Evolutionary conservation across 768 basidiomycete species (phyloP), one percentile per base, ranked within the genome.

Genomic region (Calocybe indica): DNA sequence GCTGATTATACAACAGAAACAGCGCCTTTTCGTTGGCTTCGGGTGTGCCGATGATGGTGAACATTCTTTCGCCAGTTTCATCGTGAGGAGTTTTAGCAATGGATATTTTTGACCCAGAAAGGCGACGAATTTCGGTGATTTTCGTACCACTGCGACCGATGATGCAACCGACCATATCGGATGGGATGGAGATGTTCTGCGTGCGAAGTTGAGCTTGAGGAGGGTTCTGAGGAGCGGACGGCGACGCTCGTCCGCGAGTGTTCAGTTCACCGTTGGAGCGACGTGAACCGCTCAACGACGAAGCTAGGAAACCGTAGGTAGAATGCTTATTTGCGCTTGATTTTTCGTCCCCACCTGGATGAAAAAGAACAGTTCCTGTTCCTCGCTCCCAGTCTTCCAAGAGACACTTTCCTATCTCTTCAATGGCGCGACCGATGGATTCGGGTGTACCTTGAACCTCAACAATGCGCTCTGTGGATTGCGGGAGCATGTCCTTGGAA

Each of bases 11-110:
- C 52, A 99, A 78, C 51, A 99, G 72, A 76, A 95, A 98, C 49
- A 99, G 72, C 2, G 96, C 96, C 70, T 97, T 95, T 71, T 99
- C 95, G 67, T 96, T 97, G 56, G 91, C 88, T 67, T 93, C 91
- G 41, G 92, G 88, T 9, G 92, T 92, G 47, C 96, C 96, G 40
- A 96, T 78, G 64, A 99, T 98, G 52, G 96, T 92, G 74, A 99
- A 99, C 95, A 99, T 97, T 56, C 96, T 80, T 73, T 99, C 96
- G 60, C 95, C 96, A 37, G 94, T 93, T 61, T 98, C 96, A 59
- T 98, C 96, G 62, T 98, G 96, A n/a, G 96, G 92, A 42, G 90
- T 87, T 70, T 99, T 99, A 56, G 96, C 96, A 61, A 99, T 99
- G 47, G 88, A 92, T 65, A 99, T 99, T 72, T 93, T 92, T 58